Evolutionary conservation across 345 rosid species (phyloP).

Genomic region (Hypericum perforatum): DNA sequence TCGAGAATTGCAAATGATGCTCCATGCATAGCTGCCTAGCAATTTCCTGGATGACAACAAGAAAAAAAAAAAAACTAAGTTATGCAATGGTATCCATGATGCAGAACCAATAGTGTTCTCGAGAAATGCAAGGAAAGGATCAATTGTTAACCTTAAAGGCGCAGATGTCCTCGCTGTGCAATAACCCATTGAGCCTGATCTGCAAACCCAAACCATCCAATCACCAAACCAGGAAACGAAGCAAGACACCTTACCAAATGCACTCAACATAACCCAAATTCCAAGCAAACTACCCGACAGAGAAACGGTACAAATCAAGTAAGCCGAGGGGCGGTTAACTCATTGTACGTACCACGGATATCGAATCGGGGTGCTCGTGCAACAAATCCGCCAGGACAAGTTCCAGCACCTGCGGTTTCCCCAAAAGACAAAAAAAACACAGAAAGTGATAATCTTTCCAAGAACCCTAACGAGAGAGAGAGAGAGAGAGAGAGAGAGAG

Average conservation of each 20-base stretch:
- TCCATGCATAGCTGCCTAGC: slow-evolving; percentile 82
- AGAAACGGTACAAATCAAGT: not conserved
- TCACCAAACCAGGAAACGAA: not conserved
- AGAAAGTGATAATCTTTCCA: not conserved
- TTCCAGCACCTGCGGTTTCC: slow-evolving; percentile 55
- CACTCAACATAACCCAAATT: no score
- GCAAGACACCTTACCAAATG: not conserved
- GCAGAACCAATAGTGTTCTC: not conserved
- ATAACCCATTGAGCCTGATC: slow-evolving; percentile 81
- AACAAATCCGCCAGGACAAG: slow-evolving; percentile 64
- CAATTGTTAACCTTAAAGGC: slow-evolving; percentile 57
- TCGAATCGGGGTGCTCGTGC: slow-evolving; percentile 54
- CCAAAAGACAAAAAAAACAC: not conserved
- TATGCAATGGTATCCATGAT: not conserved
- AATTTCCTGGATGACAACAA: slow-evolving; percentile 50
- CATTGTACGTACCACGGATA: slow-evolving; percentile 50
- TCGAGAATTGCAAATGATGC: slow-evolving; percentile 72
- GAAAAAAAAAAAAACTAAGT: not conserved
- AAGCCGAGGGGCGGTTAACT: no score
- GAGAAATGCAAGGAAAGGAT: not conserved
- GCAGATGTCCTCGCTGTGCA: slow-evolving; percentile 72
- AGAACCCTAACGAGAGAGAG: not conserved
- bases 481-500: not conserved
- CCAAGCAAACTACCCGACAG: no score
- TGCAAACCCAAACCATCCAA: slow-evolving; percentile 27